Evolutionary conservation across 208 protist genomes (phyloP).

Genomic region (Wallacemonas sp.): DNA sequence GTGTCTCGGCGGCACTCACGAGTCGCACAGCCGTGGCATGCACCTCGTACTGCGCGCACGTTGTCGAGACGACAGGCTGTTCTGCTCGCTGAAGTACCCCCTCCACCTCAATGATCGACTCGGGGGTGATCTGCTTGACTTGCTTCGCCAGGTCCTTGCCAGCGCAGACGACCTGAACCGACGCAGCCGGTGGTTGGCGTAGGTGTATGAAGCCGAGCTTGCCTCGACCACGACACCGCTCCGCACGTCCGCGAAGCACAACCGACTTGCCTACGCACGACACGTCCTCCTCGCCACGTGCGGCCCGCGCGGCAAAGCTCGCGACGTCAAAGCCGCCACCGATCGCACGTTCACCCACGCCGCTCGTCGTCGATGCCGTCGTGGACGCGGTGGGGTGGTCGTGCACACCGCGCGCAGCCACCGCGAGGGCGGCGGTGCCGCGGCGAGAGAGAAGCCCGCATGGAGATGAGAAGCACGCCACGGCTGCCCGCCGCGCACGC

Average conservation of each 20-base stretch:
- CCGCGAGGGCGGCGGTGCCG: too few species aligned
- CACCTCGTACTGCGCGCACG: constrained; percentile 56
- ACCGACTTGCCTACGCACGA: constrained; percentile 4
- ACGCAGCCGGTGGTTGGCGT: constrained; percentile 62
- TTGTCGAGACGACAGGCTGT: constrained; percentile 42
- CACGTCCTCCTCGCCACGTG: not conserved
- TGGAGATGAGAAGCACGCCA: too few species aligned
- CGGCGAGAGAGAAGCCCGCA: too few species aligned
- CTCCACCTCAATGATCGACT: constrained; percentile 70
- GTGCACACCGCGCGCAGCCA: too few species aligned
- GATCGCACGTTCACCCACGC: not conserved
- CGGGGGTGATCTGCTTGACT: constrained; percentile 45
- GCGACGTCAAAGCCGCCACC: not conserved
- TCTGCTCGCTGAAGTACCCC: constrained; percentile 35
- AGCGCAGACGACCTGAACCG: constrained; percentile 65
- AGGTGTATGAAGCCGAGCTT: constrained; percentile 69
- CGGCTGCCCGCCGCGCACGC: too few species aligned
- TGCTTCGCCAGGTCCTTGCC: constrained; percentile 25
- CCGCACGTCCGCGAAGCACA: constrained; percentile 56
- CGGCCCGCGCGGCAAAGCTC: not conserved
- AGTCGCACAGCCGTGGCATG: constrained; percentile 43
- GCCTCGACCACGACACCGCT: constrained; percentile 49
- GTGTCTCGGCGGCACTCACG: constrained; percentile 39
- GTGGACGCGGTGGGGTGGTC: too few species aligned
- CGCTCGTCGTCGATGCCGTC: too few species aligned